Base-by-base conservation (phyloP, 2,329 filamentous ascomycete genomes). In the Sporothrix brunneoviolacea region DNA sequence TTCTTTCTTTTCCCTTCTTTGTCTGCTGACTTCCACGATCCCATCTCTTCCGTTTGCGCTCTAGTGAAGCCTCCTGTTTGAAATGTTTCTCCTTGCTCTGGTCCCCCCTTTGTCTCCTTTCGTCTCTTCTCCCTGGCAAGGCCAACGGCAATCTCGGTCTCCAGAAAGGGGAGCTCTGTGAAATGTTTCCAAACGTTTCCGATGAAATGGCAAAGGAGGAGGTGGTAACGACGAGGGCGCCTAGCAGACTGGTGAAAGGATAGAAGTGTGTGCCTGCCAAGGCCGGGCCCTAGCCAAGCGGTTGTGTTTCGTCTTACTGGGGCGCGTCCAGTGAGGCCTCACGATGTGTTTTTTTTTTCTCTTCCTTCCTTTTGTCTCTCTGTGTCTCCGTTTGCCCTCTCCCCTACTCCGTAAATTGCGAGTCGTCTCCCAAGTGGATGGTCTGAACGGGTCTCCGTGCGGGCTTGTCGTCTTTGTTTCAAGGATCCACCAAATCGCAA, bases 371-470 rank as follows among this genome's bases (percentile, higher is more conserved):
- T 55, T 33, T 57, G 60, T 57, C 46, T 54, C 50, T 58, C 60
- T 63, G 56, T 59, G 45, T 59, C 60, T 61, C 57, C 59, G 55
- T 51, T 56, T 58, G 38, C 36, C 50, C 15, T 18, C 8, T 36
- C 18, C 13, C 19, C 22, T 32, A 24, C 44, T 21, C 24, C 24
- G 24, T 28, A 10, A 6, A 38, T 30, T 22, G 24, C 33, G 22
- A 47, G 30, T 46, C 43, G 43, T 19, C 15, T 33, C 32, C 24
- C 43, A 37, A 28, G 43, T 36, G 33, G 33, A 12, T 48, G 36
- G 45, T 48, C 36, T 39, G 45, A 40, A 48, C 16, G 38, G 37
- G 28, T 38, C 37, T 41, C 37, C 13, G 37, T n/a, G 37, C 46
- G 37, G 28, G 28, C 37, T 48, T 42, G 38, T 41, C 28, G 19